phyloP scores from a whole-genome alignment of 352 stramenopile species.

The Pythium sukuiense region DNA sequence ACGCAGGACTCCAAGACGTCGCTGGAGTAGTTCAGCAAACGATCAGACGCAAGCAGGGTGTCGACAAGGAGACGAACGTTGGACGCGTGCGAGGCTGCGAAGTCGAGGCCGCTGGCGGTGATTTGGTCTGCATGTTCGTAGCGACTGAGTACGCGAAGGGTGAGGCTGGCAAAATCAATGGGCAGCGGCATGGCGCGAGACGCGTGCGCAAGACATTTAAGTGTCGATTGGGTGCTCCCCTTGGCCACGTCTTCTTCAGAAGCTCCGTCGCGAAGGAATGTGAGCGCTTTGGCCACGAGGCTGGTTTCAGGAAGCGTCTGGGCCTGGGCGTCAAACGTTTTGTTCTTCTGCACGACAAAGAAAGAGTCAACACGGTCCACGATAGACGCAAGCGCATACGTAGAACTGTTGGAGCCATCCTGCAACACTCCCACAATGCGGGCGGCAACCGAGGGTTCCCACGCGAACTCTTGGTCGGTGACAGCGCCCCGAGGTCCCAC shows the following conservation, averaged over 20 bases:
- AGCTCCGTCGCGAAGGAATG: conserved; percentile 12
- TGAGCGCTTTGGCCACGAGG: conserved; percentile 19
- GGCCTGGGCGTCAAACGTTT: conserved; percentile 21
- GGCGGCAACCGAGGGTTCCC: conserved; percentile 3
- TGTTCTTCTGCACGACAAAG: conserved; percentile 22
- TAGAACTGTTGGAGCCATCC: no score
- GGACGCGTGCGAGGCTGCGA: conserved; percentile 16
- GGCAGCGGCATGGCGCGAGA: conserved; percentile 6
- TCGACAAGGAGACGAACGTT: conserved; percentile 2
- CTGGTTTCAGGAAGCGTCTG: conserved; percentile 13
- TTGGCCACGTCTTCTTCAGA: not conserved
- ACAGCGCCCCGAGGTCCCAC: not conserved
- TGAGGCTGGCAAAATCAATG: conserved; percentile 10
- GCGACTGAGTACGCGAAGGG: conserved; percentile 9
- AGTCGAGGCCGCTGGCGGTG: conserved; percentile 1
- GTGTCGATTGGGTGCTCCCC: not conserved
- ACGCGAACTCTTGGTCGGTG: conserved; percentile 3
- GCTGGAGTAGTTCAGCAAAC: conserved; percentile 12
- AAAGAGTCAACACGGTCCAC: conserved; percentile 13
- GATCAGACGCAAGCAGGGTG: conserved; percentile 5
- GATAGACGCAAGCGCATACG: not conserved
- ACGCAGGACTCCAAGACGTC: conserved; percentile 1
- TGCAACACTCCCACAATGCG: not conserved
- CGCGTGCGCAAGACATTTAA: conserved; percentile 9
- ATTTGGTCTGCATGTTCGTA: not conserved